phyloP scores from a whole-genome alignment of 805 yeast genomes.

The Wickerhamia fluorescens region DNA sequence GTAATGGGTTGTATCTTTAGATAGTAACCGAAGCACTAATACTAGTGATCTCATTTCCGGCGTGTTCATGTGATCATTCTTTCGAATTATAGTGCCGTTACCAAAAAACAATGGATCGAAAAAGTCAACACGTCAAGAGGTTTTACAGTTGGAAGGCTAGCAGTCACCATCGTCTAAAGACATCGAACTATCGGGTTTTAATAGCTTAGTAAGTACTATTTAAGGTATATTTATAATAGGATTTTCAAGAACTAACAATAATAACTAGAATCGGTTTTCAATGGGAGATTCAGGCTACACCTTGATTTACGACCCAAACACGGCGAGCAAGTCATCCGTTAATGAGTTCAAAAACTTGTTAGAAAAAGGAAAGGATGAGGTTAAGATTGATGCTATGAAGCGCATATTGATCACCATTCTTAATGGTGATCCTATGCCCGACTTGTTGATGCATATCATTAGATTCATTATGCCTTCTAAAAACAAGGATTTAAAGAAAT shows the following conservation, averaged over 20 bases:
- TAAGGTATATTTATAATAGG: no score
- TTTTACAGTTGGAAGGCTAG: no score
- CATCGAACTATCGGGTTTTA: no score
- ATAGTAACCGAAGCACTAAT: no score
- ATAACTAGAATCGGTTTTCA: no score
- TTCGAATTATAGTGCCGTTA: conserved; percentile 1
- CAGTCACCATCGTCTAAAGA: no score
- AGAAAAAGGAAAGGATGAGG: conserved; percentile 86
- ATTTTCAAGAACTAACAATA: no score
- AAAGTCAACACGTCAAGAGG: conserved; percentile 8
- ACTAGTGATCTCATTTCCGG: no score
- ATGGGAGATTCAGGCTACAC: conserved; percentile 52
- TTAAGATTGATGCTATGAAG: conserved; percentile 85
- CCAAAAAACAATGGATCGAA: conserved; percentile 1
- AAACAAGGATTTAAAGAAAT: conserved; percentile 83
- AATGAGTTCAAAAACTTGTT: conserved; percentile 69
- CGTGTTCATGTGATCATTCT: neutral
- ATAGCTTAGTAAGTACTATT: no score
- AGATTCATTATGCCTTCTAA: conserved; percentile 96
- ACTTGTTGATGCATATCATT: conserved; percentile 90
- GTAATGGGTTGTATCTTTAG: no score
- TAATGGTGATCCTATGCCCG: conserved; percentile 90
- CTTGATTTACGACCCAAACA: conserved; percentile 69
- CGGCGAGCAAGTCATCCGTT: conserved; percentile 54
- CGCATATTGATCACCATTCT: conserved; percentile 78